These are phyloP conservation scores for Aspergillus awamori DNA, from an alignment of 2,329 filamentous ascomycete genomes.

Conservation along the genomic window DNA sequence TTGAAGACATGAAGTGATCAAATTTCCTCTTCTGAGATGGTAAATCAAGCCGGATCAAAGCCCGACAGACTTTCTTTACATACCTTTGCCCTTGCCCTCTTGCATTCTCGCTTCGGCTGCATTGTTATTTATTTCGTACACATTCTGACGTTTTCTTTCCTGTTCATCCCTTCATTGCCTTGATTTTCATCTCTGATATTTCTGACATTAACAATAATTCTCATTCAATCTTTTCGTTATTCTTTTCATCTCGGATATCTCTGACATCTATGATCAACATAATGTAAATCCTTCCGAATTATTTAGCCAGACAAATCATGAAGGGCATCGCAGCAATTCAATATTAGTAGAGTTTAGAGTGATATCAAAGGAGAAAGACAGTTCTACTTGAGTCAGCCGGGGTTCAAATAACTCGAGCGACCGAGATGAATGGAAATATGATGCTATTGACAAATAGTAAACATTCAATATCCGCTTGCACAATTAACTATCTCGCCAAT, in stretches of 20 bases:
- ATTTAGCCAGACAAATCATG: too few relatives aligned
- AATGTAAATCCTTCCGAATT: too few relatives aligned
- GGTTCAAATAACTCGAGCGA: neutral
- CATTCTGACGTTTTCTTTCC: neutral
- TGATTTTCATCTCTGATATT: neutral
- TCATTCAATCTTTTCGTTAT: too few relatives aligned
- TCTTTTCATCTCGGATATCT: too few relatives aligned
- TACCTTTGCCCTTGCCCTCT: neutral
- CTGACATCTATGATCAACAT: too few relatives aligned
- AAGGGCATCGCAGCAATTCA: too few relatives aligned
- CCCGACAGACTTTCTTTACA: neutral
- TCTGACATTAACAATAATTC: neutral
- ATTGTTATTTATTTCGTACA: neutral
- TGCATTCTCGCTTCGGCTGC: neutral
- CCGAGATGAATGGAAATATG: neutral
- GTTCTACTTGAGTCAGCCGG: neutral
- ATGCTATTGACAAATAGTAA: neutral
- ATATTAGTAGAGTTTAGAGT: neutral
- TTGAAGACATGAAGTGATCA: neutral
- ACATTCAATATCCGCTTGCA: neutral
- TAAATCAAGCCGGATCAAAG: neutral
- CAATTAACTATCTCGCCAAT: neutral
- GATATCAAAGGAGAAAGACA: accelerated
- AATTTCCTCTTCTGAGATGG: neutral
- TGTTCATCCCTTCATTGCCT: neutral